phyloP scores from a whole-genome alignment of 495 filamentous ascomycete genomes.

The Daldinia bambusicola region DNA sequence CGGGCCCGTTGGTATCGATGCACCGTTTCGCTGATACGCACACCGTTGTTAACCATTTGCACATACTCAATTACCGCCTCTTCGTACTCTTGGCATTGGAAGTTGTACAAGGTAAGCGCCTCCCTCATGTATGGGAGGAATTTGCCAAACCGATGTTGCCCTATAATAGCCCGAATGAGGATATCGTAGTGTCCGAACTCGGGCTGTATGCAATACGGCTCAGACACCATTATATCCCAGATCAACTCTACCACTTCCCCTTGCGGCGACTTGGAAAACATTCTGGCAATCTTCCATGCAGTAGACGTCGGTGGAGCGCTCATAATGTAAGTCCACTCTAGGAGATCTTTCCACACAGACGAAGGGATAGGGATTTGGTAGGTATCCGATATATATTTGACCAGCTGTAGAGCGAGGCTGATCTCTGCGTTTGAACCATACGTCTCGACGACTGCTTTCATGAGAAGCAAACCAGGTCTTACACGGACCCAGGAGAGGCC shows the following conservation, averaged over 20 bases:
- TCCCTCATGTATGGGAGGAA: constrained; percentile 43
- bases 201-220: constrained; percentile 46
- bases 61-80: constrained; percentile 48
- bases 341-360: constrained; percentile 47
- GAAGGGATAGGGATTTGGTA: constrained; percentile 47
- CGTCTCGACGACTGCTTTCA: constrained; percentile 49
- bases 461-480: constrained; percentile 44
- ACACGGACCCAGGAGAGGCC: constrained; percentile 7
- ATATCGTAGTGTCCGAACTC: constrained; percentile 48
- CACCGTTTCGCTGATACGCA: constrained; percentile 7
- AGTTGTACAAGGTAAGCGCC: constrained; percentile 42
- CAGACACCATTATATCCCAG: constrained; percentile 50
- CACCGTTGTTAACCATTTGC: constrained; percentile 23
- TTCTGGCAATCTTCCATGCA: constrained; percentile 44
- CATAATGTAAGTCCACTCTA: constrained; percentile 53
- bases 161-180: constrained; percentile 46
- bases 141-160: constrained; percentile 22
- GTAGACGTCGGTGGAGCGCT: constrained; percentile 35
- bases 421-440: constrained; percentile 53
- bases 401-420: constrained; percentile 42
- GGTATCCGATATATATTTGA: constrained; percentile 44
- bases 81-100: constrained; percentile 45
- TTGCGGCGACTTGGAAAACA: constrained; percentile 35
- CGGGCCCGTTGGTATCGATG: constrained; percentile 36
- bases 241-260: constrained; percentile 42